Conservation (phyloP, 73 alveolate genomes). For the Durusdinium trenchii region DNA sequence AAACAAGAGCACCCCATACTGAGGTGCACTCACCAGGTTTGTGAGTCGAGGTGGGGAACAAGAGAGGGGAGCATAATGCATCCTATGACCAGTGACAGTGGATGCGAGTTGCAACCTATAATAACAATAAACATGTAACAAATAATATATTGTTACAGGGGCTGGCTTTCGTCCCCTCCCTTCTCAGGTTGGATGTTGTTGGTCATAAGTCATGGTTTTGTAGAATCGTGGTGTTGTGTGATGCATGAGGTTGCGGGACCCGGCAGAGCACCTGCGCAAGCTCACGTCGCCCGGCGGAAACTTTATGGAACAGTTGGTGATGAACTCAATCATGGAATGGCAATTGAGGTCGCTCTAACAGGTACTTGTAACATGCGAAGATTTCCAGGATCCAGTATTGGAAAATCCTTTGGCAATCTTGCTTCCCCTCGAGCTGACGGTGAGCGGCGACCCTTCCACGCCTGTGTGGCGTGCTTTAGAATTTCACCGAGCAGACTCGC, state of each 20-base stretch:
- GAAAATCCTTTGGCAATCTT: conserved; percentile 49
- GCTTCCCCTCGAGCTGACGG: neutral
- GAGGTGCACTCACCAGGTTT: too few relatives aligned
- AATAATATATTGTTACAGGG: too few relatives aligned
- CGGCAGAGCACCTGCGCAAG: conserved; percentile 44
- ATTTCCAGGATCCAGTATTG: conserved; percentile 21
- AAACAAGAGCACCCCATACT: too few relatives aligned
- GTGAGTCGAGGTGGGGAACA: too few relatives aligned
- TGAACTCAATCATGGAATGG: neutral
- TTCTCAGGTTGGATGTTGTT: too few relatives aligned
- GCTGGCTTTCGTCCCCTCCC: too few relatives aligned
- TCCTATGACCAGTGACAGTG: too few relatives aligned
- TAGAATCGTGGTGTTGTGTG: too few relatives aligned
- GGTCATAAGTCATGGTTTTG: neutral
- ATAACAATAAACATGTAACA: too few relatives aligned
- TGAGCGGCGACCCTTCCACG: neutral
- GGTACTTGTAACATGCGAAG: neutral
- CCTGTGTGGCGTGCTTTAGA: neutral
- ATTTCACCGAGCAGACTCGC: neutral
- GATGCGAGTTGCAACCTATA: too few relatives aligned
- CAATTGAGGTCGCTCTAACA: neutral
- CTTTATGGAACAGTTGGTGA: neutral
- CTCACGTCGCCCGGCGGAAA: conserved; percentile 10
- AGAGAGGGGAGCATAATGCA: too few relatives aligned
- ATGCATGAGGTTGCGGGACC: conserved; percentile 55